phyloP scores from a whole-genome alignment of 441 rosid species.

The Pelargonium fulgidum region DNA sequence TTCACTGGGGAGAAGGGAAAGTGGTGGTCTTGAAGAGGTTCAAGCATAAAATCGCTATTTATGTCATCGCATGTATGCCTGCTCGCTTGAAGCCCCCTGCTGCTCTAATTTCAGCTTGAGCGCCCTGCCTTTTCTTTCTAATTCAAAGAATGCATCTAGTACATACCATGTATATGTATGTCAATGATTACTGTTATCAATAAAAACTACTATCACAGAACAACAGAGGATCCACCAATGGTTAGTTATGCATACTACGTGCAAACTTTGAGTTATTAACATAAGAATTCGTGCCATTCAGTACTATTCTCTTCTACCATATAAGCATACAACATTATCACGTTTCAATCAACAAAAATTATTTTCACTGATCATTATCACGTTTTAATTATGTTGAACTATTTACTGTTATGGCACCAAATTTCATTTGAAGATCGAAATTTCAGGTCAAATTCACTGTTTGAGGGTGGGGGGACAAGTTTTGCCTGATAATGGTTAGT shows the following conservation, averaged over 20 bases:
- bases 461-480: not conserved
- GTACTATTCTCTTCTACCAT: not conserved
- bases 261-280: not conserved
- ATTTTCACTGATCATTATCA: not conserved
- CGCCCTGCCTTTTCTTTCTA: not conserved
- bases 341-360: not conserved
- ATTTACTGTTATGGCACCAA: not conserved
- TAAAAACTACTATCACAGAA: not conserved
- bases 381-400: not conserved
- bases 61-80: slow-evolving; percentile 35
- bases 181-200: not conserved
- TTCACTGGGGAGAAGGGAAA: slow-evolving; percentile 40
- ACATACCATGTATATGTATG: slow-evolving; percentile 11
- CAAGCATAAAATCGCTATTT: slow-evolving; percentile 30
- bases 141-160: slow-evolving; percentile 17
- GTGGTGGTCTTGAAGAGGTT: slow-evolving; percentile 35
- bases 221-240: not conserved
- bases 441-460: not conserved
- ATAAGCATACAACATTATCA: not conserved
- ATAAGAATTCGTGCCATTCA: not conserved
- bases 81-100: slow-evolving; percentile 23
- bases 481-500: not conserved
- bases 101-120: slow-evolving; percentile 31
- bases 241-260: too few relatives aligned
- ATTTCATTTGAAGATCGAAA: not conserved